These are phyloP conservation scores for Acorus gramineus DNA, from an alignment of 106 monocot species.

Conservation along the genomic window DNA sequence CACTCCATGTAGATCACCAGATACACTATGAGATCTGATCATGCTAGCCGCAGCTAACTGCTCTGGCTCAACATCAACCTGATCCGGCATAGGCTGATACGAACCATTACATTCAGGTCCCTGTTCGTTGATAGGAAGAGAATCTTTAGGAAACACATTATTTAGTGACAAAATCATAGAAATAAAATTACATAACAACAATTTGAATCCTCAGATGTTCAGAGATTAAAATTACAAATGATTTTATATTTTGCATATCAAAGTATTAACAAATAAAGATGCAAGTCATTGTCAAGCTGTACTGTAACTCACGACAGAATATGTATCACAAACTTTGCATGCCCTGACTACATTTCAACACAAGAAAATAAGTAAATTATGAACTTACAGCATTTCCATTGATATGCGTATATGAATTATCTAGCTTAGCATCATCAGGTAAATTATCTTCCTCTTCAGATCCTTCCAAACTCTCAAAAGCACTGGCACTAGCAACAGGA, in stretches of 20 bases:
- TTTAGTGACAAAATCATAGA: too few relatives aligned
- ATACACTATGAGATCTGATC: conserved; percentile 81
- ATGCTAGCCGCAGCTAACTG: conserved; percentile 49
- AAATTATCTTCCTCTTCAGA: conserved; percentile 68
- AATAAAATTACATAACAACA: too few relatives aligned
- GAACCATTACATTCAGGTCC: conserved; percentile 23
- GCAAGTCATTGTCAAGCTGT: too few relatives aligned
- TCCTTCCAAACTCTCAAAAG: conserved; percentile 68
- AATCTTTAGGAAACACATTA: too few relatives aligned
- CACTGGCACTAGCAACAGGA: conserved; percentile 64
- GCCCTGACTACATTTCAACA: too few relatives aligned
- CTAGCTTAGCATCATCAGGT: conserved; percentile 34
- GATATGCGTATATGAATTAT: conserved; percentile 38
- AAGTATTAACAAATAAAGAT: too few relatives aligned
- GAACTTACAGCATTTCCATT: conserved; percentile 65
- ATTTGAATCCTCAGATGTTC: too few relatives aligned
- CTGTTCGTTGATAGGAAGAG: conserved; percentile 12
- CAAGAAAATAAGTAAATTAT: too few relatives aligned
- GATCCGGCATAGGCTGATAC: conserved; percentile 34
- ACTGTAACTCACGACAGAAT: too few relatives aligned
- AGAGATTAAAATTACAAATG: too few relatives aligned
- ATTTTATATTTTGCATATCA: too few relatives aligned
- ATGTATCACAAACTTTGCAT: too few relatives aligned
- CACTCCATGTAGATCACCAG: conserved; percentile 83
- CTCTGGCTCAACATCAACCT: conserved; percentile 49